Conservation (phyloP, 768 basidiomycete genomes). For the Amanita jacksonii region DNA sequence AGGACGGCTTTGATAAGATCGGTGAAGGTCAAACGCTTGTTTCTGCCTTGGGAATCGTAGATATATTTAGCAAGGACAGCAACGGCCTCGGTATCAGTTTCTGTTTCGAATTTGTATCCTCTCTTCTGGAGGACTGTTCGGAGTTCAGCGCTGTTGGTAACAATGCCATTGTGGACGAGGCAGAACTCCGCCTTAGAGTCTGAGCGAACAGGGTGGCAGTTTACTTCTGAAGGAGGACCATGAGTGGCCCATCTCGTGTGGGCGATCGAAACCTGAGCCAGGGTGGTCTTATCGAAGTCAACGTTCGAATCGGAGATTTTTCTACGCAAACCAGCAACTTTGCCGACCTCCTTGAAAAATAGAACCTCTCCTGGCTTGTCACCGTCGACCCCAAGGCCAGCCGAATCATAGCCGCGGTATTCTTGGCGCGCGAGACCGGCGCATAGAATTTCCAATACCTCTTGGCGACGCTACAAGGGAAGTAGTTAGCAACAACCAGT, state of each 20-base stretch:
- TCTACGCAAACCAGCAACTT: constrained; percentile 88
- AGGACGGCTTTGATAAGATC: constrained; percentile 90
- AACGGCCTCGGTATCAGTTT: constrained; percentile 97
- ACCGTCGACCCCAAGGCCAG: constrained; percentile 85
- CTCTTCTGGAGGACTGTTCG: constrained; percentile 90
- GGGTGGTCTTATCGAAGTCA: constrained; percentile 66
- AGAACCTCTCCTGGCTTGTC: constrained; percentile 69
- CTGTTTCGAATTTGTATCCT: constrained; percentile 88
- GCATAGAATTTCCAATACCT: constrained; percentile 83
- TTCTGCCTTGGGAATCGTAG: constrained; percentile 77
- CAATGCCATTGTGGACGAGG: constrained; percentile 97
- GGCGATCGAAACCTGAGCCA: constrained; percentile 92
- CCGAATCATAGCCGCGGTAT: constrained; percentile 98
- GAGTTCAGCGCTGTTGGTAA: constrained; percentile 88
- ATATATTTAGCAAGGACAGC: constrained; percentile 95
- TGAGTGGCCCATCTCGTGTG: constrained; percentile 99
- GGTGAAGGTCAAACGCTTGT: constrained; percentile 81
- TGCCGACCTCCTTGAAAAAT: constrained; percentile 97
- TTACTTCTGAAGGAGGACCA: constrained; percentile 75
- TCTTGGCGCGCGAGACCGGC: constrained; percentile 91
- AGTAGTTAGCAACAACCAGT: constrained; percentile 4
- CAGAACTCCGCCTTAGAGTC: constrained; percentile 78
- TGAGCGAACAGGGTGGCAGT: constrained; percentile 93
- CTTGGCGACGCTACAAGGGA: constrained; percentile 64
- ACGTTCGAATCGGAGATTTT: constrained; percentile 65